These are phyloP conservation scores for Saturnispora hagleri DNA, from an alignment of 805 yeast genomes.

Conservation along the genomic window DNA sequence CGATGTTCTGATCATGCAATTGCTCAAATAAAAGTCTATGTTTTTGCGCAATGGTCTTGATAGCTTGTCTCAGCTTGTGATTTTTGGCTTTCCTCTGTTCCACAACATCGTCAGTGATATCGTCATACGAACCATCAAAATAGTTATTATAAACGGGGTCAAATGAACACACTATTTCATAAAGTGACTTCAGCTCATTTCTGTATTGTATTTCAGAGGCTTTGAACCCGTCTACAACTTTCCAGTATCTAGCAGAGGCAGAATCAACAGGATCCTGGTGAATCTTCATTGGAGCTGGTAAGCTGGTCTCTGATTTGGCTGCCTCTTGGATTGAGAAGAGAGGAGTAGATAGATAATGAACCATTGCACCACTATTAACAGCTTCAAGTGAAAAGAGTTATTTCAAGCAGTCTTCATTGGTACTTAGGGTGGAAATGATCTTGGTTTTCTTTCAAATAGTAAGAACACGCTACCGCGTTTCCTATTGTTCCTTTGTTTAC, in stretches of 20 bases:
- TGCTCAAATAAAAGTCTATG: constrained; percentile 16
- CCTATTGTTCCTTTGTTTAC: constrained; percentile 1
- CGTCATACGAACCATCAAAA: constrained; percentile 22
- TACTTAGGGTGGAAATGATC: background rate
- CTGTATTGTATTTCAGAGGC: constrained; percentile 16
- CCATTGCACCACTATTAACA: background rate
- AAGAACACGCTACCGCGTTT: constrained; percentile 2
- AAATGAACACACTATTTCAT: constrained; percentile 17
- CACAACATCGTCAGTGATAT: constrained; percentile 18
- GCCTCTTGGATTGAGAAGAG: constrained; percentile 19
- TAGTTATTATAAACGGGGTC: constrained; percentile 24
- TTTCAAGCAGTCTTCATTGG: background rate
- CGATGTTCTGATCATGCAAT: constrained; percentile 12
- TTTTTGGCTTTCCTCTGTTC: constrained; percentile 16
- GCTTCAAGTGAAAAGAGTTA: background rate
- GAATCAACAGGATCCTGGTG: background rate
- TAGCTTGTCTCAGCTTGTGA: constrained; percentile 12
- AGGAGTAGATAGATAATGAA: constrained; percentile 13
- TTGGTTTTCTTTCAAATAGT: background rate
- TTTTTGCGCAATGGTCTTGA: constrained; percentile 11
- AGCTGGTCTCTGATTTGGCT: constrained; percentile 9
- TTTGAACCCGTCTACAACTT: constrained; percentile 11
- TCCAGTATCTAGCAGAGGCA: background rate
- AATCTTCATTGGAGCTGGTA: background rate
- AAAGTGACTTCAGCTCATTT: constrained; percentile 17